These are phyloP conservation scores for Pseudopithomyces maydicus DNA, from an alignment of 2,329 filamentous ascomycete species.

Conservation along the genomic window DNA sequence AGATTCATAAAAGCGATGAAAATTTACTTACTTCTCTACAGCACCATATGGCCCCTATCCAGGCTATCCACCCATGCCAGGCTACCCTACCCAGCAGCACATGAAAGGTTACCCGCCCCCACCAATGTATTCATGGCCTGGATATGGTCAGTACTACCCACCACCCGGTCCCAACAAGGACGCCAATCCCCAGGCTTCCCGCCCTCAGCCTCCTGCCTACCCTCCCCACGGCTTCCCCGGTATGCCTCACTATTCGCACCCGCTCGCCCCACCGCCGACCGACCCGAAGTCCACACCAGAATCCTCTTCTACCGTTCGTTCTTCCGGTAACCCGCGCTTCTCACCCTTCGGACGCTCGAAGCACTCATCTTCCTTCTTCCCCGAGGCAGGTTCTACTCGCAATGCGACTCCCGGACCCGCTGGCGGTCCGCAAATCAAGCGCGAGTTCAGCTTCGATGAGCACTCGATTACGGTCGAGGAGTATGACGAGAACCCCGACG, in stretches of 20 bases:
- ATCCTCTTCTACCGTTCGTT: neutral
- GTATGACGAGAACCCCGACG: constrained; percentile 3
- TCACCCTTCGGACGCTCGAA: constrained; percentile 5
- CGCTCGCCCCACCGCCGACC: constrained; percentile 4
- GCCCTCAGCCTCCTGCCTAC: neutral
- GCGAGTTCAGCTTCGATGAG: constrained; percentile 18
- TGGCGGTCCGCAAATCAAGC: constrained; percentile 18
- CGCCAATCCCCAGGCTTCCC: neutral
- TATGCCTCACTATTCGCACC: constrained; percentile 7
- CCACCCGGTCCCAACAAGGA: constrained; percentile 2
- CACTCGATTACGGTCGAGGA: constrained; percentile 4
- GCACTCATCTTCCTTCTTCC: neutral
- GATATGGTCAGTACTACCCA: constrained; percentile 12
- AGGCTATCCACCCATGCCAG: constrained; percentile 1
- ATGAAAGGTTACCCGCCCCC: constrained; percentile 4
- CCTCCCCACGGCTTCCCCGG: neutral
- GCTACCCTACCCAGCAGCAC: neutral
- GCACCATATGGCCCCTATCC: constrained; percentile 10
- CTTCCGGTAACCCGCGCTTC: neutral
- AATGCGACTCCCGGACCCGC: neutral
- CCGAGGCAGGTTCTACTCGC: neutral
- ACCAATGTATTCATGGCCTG: constrained; percentile 1
- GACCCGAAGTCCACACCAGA: neutral
- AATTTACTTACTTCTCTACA: neutral
- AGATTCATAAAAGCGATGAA: constrained; percentile 1